Conservation (phyloP, 169 alveolate genomes). For the Besnoitia besnoiti region DNA sequence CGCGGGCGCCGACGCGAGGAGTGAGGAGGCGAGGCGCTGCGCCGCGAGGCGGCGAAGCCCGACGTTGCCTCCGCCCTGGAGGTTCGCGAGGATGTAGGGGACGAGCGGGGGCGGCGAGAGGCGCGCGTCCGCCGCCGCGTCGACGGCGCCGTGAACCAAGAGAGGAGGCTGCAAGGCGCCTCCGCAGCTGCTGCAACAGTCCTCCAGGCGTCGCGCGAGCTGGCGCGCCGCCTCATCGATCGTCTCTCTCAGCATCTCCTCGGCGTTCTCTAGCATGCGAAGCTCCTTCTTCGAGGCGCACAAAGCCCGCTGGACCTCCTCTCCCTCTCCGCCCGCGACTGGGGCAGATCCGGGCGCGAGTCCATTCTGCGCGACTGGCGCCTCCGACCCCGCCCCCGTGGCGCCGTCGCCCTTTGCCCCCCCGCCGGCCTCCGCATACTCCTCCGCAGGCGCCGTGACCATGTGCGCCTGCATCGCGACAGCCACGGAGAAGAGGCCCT, state of each 20-base stretch:
- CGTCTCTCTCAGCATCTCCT: background rate
- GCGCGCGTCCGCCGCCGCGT: background rate
- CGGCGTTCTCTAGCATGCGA: background rate
- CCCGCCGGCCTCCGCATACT: background rate
- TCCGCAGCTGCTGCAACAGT: background rate
- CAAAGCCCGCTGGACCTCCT: background rate
- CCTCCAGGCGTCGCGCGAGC: background rate
- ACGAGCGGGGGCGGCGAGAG: background rate
- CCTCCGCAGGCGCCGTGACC: conserved; percentile 10
- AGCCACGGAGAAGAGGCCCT: background rate
- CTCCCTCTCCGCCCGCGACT: background rate
- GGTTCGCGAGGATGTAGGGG: conserved; percentile 17
- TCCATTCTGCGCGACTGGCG: background rate
- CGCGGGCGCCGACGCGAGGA: background rate
- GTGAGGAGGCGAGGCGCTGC: background rate
- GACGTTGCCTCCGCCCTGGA: background rate
- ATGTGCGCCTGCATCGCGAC: background rate
- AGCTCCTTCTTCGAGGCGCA: background rate
- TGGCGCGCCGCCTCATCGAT: background rate
- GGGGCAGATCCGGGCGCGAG: background rate
- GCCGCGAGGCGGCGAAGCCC: background rate
- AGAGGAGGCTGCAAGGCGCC: background rate
- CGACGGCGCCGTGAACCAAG: background rate
- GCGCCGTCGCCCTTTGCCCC: background rate
- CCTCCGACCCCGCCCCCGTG: background rate